Evolutionary conservation across 371 early-diverging fungal genomes (phyloP), one percentile per base, ranked within the genome.

Genomic region (Mucor saturninus): DNA sequence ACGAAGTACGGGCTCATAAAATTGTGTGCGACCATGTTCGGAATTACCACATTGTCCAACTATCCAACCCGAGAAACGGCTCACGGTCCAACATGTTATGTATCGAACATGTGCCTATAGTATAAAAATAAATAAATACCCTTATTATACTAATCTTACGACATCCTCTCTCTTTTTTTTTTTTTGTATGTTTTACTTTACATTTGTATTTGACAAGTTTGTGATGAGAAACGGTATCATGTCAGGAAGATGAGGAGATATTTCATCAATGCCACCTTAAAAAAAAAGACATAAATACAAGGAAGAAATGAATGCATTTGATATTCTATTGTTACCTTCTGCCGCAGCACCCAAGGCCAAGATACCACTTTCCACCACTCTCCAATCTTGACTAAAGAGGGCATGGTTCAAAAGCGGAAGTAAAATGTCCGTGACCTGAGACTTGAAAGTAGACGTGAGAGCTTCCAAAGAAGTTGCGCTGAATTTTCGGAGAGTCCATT

Each of bases 401-500:
- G 88, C 82, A 37, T 86, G 83, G 63, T 92, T 88, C 39, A 98
- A 79, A 51, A 86, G 77, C 2, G 97, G 97, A 67, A 97, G 78
- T 38, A 97, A 74, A 49, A 84, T 74, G 28, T 79, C 72, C 43
- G 96, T 79, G 59, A 97, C 83, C 11, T 86, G 86, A 64, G 89
- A 86, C 43, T 83, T 88, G 68, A 91, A 95, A 4, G 93, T 83
- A 8, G 86, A 88, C 14, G 96, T 86, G 39, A 97, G 72, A 11
- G 93, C 90, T 63, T 98, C 98, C 43, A 98, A 73, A 32, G 95
- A 91, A 6, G 97, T 95, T 0, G 98, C 98, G 5, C 95, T 90
- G 80, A 96, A 97, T 75, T 97, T 97, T 63, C 98, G 92, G 40
- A 98, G 70, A 61, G 94, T 97, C 98, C 98, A 98, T 69, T 94